A percentile compares a stretch with the other conserved stretches of the same genome.
Conservation (phyloP, 1,284 basidiomycete species). For the Apiotrichum sp. region DNA sequence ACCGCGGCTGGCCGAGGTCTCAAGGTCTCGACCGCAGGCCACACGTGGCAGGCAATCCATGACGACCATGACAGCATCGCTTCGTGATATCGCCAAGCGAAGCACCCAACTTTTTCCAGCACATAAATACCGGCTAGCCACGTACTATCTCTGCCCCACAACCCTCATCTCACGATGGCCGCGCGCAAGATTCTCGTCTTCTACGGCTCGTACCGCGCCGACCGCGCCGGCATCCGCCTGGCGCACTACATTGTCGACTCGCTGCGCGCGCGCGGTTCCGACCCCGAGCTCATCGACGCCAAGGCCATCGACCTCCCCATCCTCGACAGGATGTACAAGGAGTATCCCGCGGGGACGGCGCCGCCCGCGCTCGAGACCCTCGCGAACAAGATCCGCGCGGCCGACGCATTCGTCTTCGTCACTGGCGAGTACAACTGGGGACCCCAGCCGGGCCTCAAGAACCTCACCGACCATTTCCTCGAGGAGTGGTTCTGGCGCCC, state of each 20-base stretch:
- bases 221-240: constrained; percentile 4
- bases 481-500: constrained; percentile 8
- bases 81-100: no score
- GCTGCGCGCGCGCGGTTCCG: neutral
- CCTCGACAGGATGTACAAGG: constrained; percentile 7
- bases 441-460: constrained; percentile 10
- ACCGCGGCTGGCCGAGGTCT: no score
- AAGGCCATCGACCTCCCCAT: constrained; percentile 5
- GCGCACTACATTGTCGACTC: neutral
- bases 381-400: constrained; percentile 2
- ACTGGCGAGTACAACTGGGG: constrained; percentile 13
- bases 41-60: no score
- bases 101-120: no score
- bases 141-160: no score
- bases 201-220: constrained; percentile 9
- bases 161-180: no score
- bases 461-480: constrained; percentile 9
- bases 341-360: neutral
- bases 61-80: no score
- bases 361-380: neutral
- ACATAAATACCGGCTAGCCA: no score
- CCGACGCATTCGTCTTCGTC: constrained; percentile 10
- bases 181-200: constrained; percentile 7
- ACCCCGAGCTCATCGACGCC: constrained; percentile 6
- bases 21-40: no score